Evolutionary conservation across 306 rosid species (phyloP), one percentile per base, ranked within the genome.

Genomic region (Cucurbita argyrosperma): DNA sequence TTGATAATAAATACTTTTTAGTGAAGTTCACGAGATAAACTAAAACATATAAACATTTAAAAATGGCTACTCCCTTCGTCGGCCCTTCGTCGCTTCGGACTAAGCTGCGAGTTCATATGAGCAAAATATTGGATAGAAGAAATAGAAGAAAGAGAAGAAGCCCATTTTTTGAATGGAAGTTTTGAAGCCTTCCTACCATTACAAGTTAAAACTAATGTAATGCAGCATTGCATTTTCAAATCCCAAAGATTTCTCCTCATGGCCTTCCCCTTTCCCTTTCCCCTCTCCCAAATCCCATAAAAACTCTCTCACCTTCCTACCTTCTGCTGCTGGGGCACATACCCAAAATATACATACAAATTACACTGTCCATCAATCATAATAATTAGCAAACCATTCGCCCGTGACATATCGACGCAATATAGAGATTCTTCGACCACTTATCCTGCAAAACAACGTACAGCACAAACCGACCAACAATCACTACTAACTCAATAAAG

Each of bases 381-480:
- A 66, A 66, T 83, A 66, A 66, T 83, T 86, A 92, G 85, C 97
- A 89, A 72, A 92, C 97, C 2, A 96, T 92, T 80, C 97, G 83
- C 68, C 97, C 97, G 39, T 89, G 85, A 77, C 97, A 92, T 80
- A 92, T 92, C 11, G 94, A 89, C 43, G 97, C 96, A 78, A 92
- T 92, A 67, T 92, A 92, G 79, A 92, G 96, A 85, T 92, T 92
- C 78, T 89, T 92, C 69, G 95, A 77, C 97, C 97, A 92, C 70
- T 92, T 92, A 51, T 92, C 97, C 97, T 92, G 92, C 81, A 83
- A 80, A 60, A 40, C n/a, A 68, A 51, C 56, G 71, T 18, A 72
- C 43, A 72, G 71, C 60, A 26, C 59, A 56, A 21, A 18, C 63
- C 26, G 66, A 23, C 15, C 26, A 70, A 23, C 15, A 43, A 68